Conservation (phyloP, 108 stramenopile genomes). For the Fragilaria radians region DNA sequence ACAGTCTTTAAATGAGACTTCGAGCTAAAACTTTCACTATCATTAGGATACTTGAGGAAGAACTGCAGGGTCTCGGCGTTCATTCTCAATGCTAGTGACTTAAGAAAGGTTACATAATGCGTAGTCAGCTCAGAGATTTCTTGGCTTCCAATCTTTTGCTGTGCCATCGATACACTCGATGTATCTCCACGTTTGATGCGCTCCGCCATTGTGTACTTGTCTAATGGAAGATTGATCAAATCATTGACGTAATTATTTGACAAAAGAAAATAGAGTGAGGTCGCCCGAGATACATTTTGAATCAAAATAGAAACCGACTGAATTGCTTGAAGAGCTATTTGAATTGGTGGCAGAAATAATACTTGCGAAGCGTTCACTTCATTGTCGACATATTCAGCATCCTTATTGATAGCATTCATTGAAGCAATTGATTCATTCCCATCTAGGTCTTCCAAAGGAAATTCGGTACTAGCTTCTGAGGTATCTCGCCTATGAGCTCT, state of each 20-base stretch:
- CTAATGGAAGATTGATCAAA: conserved; percentile 67
- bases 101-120: conserved; percentile 78
- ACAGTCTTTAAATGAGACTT: conserved; percentile 2
- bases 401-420: not conserved
- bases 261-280: conserved; percentile 72
- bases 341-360: conserved; percentile 44
- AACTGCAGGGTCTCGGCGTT: conserved; percentile 85
- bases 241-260: conserved; percentile 78
- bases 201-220: conserved; percentile 57
- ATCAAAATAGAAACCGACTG: conserved; percentile 82
- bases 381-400: conserved; percentile 2
- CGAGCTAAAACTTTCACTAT: conserved; percentile 3
- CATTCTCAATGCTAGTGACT: conserved; percentile 81
- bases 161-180: conserved; percentile 7
- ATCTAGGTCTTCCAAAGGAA: not conserved
- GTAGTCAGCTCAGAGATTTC: conserved; percentile 77
- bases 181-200: conserved; percentile 16
- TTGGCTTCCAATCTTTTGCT: conserved; percentile 29
- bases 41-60: conserved; percentile 60
- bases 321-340: conserved; percentile 74
- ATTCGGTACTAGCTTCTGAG: not conserved
- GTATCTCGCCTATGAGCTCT: not conserved
- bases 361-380: not conserved
- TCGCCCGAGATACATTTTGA: conserved; percentile 80
- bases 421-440: conserved; percentile 2